A percentile compares a stretch with the other conserved stretches of the same genome.
These are phyloP conservation scores for Saksenaea oblongispora DNA, from an alignment of 371 early-diverging fungal genomes.

Conservation along the genomic window DNA sequence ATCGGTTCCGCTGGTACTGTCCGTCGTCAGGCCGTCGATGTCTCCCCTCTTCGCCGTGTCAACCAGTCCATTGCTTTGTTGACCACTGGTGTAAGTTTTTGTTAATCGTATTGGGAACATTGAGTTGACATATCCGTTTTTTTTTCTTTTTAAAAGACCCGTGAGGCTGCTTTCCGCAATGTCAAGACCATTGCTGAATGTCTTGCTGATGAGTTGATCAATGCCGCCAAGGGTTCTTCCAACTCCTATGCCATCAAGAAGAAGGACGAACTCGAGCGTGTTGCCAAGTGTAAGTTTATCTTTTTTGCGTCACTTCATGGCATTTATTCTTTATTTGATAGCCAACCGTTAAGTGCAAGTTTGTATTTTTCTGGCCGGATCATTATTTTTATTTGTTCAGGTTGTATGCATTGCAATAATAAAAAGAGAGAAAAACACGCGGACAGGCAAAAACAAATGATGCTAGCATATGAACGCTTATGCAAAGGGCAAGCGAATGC, in stretches of 20 bases:
- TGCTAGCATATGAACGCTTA: too few relatives aligned
- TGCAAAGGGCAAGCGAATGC: too few relatives aligned
- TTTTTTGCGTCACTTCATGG: not conserved
- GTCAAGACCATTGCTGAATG: slow-evolving; percentile 99
- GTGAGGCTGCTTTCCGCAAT: slow-evolving; percentile 41
- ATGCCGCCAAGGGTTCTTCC: slow-evolving; percentile 98
- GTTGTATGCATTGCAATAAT: not conserved
- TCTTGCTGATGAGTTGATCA: slow-evolving; percentile 99
- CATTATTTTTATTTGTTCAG: not conserved
- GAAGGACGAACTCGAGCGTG: slow-evolving; percentile 99
- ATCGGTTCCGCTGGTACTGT: slow-evolving; percentile 99
- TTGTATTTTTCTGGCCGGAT: not conserved
- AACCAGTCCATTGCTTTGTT: slow-evolving; percentile 97
- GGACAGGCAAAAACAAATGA: too few relatives aligned
- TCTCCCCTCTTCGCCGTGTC: slow-evolving; percentile 98
- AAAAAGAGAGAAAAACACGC: not conserved
- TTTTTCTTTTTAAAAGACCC: slow-evolving; percentile 13
- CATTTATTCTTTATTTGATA: slow-evolving; percentile 3
- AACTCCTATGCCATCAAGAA: slow-evolving; percentile 99
- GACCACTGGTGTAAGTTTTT: slow-evolving; percentile 86
- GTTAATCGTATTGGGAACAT: slow-evolving; percentile 15
- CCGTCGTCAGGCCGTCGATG: slow-evolving; percentile 99
- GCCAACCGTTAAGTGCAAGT: slow-evolving; percentile 24
- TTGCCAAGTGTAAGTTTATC: slow-evolving; percentile 55
- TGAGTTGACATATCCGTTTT: not conserved